Base-by-base conservation (phyloP, 208 protist species). In the Trypanosoma cruzi region DNA sequence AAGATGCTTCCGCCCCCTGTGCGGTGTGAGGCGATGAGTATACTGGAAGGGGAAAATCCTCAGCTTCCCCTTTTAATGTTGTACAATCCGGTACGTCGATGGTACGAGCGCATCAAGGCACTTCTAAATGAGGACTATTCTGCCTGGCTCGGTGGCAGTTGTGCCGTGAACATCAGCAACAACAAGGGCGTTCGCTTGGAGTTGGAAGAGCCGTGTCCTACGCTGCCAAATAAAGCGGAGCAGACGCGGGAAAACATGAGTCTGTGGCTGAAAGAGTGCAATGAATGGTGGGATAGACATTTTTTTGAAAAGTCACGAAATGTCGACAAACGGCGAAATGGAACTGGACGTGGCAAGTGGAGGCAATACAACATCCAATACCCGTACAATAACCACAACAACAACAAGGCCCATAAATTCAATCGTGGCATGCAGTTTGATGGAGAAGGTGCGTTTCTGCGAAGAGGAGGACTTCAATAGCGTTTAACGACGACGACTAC, bases 221-320 rank as follows among this genome's bases (percentile, higher is more conserved):
- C 58, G 18, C 67, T 72, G 24, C 37, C 68, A 50, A 60, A 58
- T 13, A 65, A 67, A 28, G 75, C 74, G 16, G 74, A 84, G 6
- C 50, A 44, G 29, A 60, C 61, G 10, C 24, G 61, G 29, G 68
- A 71, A n/a, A 74, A 55, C 13, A 73, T 71, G 10, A 67, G 36
- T 29, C 18, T 54, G 34, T 68, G 64, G 46, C 44, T 26, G 29
- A 55, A 58, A 18, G 24, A 46, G 6, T 48, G 26, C 57, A 36
- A 53, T 73, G 67, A 57, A 52, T 13, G 70, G 20, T 42, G 49
- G 65, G 44, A 64, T 50, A 57, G 49, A 37, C 13, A 42, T 58
- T 68, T 64, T 60, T 5, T 24, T 42, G 24, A 70, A 56, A 31
- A 55, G 11, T 20, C 32, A 44, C 55, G 55, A 5, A 37, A 28